Base-by-base conservation (phyloP, 2,329 filamentous ascomycete genomes). In the Fusarium piperis region DNA sequence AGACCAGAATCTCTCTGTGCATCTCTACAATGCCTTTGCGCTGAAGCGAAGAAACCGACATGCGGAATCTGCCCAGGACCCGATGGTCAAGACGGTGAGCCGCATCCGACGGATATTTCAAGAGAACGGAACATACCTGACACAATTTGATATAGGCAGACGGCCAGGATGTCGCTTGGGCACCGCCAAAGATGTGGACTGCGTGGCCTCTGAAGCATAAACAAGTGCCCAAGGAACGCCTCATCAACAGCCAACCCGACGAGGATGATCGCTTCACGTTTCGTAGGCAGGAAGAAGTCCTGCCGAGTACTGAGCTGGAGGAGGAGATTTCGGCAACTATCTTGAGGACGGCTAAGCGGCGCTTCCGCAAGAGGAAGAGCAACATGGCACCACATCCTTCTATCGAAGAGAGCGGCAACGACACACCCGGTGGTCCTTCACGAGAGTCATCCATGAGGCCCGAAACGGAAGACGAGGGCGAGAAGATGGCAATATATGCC, bases 1-100 rank as follows among this genome's bases (percentile, higher is more conserved):
- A 36, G 88, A 91, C 39, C 84, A 87, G 59, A 91, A 98, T 77
- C 83, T 98, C 12, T 85, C 89, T 0, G 82, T 91, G 48, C 95
- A 97, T 81, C 83, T 98, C 6, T 97, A 93, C 82, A 94, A 96
- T 79, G 86, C 92, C 0, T 92, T 92, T 81, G 87, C 87, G 36
- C 83, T 97, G 61, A 94, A 92, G 79, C 74, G 74, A 61, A 74
- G 73, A 36, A 76, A 70, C 8, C 73, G 67, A 36, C 71, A 79
- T 44, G 60, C 71, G 28, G 77, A 61, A 59, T 77, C 74, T 48
- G 78, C 76, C 3, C 61, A 72, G 20, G 74, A 76, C 46, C 60
- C 81, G n/a, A 73, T 74, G 11, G 64, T 80, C 30, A 74, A 73
- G 64, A 77, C 71, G 65, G 80, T 79, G 65, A 76, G 76, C 58